A percentile compares a stretch with the other conserved stretches of the same genome.
Evolutionary conservation across 768 basidiomycete genomes (phyloP).

Genomic region (Lepiota subincarnata): DNA sequence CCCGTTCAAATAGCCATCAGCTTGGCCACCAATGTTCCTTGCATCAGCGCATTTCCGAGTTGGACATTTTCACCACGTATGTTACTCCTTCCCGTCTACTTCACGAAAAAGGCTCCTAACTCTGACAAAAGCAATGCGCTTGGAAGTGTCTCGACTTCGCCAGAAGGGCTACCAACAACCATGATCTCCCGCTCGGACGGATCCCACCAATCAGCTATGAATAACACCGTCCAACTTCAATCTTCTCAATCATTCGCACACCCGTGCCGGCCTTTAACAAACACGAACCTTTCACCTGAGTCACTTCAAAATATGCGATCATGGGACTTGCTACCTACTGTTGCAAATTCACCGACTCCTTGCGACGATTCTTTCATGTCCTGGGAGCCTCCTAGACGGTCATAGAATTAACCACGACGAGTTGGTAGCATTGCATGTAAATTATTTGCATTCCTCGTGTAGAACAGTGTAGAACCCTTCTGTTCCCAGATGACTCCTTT

Average conservation of each 20-base stretch:
- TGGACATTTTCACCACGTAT: conserved; percentile 19
- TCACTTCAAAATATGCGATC: conserved; percentile 22
- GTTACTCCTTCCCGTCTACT: not conserved
- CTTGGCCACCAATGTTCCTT: conserved; percentile 33
- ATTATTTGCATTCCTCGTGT: conserved; percentile 8
- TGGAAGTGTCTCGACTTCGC: conserved; percentile 30
- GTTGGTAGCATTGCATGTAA: conserved; percentile 7
- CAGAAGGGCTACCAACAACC: conserved; percentile 17
- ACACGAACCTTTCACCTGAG: conserved; percentile 8
- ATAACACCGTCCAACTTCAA: not conserved
- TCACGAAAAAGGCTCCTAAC: not conserved
- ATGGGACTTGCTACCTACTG: conserved; percentile 27
- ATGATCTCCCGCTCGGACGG: not conserved
- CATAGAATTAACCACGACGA: conserved; percentile 13
- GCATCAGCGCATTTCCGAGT: conserved; percentile 42
- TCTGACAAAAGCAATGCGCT: conserved; percentile 4
- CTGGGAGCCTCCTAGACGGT: conserved; percentile 48
- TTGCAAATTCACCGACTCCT: conserved; percentile 27
- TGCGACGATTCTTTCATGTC: conserved; percentile 59
- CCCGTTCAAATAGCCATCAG: conserved; percentile 39
- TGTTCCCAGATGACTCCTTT: not conserved
- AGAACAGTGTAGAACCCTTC: not conserved
- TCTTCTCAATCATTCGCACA: conserved; percentile 15
- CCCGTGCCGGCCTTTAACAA: conserved; percentile 9
- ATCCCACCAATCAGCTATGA: not conserved